Evolutionary conservation across 768 basidiomycete species (phyloP), one percentile per base, ranked within the genome.

Genomic region (Cystofilobasidium capitatum): DNA sequence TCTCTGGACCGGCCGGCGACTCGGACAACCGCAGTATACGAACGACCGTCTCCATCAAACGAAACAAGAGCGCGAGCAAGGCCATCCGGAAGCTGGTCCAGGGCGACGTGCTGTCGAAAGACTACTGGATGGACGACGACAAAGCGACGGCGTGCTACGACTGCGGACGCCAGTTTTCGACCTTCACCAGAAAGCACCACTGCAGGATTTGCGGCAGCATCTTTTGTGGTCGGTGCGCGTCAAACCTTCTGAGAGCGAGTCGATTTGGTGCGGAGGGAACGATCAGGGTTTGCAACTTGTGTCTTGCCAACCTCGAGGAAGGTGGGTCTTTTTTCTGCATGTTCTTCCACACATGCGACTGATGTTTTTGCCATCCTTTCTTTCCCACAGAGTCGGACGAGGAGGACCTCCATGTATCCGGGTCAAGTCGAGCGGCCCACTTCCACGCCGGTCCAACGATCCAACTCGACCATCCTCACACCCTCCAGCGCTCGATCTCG

Each of bases 81-180:
- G 54, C 61, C 0, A 68, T 68, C 54, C 40, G 66, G 24, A 57
- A 40, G 35, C 29, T 68, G 16, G 54, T 36, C 20, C 47, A 60
- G 2, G 93, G 93, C 49, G 91, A 94, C 83, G 91, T 89, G n/a
- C 75, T 94, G 24, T 90, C 89, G 29, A 85, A 86, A 70, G 90
- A 96, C 74, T 97, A 97, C 75, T 99, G 96, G 96, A 97, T 98
- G 92, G 89, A 91, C 69, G 93, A 97, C 74, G 91, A 91, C 73
- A 88, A 88, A 64, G 90, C 89, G 73, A 96, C 88, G 75, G 91
- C 37, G 42, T 61, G 62, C 60, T 61, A 62, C 37, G 49, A 57
- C 58, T 57, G 63, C 51, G 35, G 16, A 7, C 55, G 75, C 72
- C 62, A 71, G 3, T 99, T 99, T 78, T 90, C 91, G 0, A 84